A percentile compares a stretch with the other conserved stretches of the same genome.
Evolutionary conservation across 441 rosid species (phyloP).

Genomic region (Adansonia rubrostipa): DNA sequence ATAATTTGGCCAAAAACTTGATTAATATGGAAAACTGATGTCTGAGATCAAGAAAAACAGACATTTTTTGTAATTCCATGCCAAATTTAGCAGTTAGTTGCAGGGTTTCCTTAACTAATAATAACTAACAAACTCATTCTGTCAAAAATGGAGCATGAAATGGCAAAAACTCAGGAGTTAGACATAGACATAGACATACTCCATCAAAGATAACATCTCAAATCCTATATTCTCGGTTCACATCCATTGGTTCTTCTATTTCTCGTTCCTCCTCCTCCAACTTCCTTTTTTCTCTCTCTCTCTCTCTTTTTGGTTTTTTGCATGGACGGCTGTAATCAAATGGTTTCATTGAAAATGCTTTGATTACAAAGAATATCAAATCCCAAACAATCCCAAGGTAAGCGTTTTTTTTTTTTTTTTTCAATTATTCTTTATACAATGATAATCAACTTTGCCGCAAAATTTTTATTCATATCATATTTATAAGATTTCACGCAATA

Average conservation of each 20-base stretch:
- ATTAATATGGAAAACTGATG: neutral
- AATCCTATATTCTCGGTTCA: slow-evolving; percentile 7
- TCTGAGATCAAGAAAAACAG: neutral
- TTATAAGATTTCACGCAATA: neutral
- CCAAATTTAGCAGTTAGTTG: slow-evolving; percentile 25
- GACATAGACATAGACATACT: neutral
- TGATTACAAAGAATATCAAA: slow-evolving; percentile 13
- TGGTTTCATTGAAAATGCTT: slow-evolving; percentile 23
- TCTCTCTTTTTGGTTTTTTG: neutral
- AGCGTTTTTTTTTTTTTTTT: neutral
- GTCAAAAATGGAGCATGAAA: neutral
- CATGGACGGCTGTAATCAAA: neutral
- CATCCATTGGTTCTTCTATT: slow-evolving; percentile 12
- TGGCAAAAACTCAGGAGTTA: slow-evolving; percentile 4
- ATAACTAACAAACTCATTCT: neutral
- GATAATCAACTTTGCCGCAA: slow-evolving; percentile 32
- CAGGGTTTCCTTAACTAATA: slow-evolving; percentile 1
- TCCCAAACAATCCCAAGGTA: slow-evolving; percentile 27
- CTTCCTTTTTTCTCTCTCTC: neutral
- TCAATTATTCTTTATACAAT: neutral
- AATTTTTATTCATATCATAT: slow-evolving; percentile 3
- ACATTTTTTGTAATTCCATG: neutral
- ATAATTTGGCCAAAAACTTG: slow-evolving; percentile 3
- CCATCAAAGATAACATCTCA: neutral
- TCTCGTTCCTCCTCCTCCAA: neutral